Percentiles rank a stretch among this genome's conserved stretches.
phyloP scores from a whole-genome alignment of 176 grass and related monocot genomes.

The Coix lacrymajobi region DNA sequence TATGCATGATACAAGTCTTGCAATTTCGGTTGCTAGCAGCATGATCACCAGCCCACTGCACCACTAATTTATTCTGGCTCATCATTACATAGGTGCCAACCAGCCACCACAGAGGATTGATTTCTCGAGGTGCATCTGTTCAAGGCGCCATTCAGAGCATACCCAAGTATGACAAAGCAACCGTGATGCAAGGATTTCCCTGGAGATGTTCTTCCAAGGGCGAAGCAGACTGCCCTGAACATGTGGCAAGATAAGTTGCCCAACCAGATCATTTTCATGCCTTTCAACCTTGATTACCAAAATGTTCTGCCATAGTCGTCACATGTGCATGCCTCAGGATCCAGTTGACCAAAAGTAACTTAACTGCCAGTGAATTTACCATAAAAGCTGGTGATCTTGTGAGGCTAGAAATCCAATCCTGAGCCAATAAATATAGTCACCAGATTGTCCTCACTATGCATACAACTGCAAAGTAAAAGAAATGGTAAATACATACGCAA shows the following conservation, averaged over 20 bases:
- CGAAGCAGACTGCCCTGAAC: not conserved
- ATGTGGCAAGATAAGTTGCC: not conserved
- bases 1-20: not conserved
- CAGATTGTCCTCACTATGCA: conserved; percentile 40
- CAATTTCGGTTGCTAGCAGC: not conserved
- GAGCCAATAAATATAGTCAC: conserved; percentile 17
- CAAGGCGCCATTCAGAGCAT: not conserved
- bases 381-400: conserved; percentile 12
- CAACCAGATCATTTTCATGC: not conserved
- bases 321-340: conserved; percentile 8
- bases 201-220: not conserved
- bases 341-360: not conserved
- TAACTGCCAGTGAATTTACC: conserved; percentile 1
- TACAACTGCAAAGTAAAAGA: conserved; percentile 30
- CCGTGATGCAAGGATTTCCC: not conserved
- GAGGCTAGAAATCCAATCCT: conserved; percentile 12
- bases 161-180: not conserved
- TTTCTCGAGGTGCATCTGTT: not conserved
- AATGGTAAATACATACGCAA: conserved; percentile 15
- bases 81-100: not conserved
- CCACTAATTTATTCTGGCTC: not conserved
- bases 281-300: conserved; percentile 1
- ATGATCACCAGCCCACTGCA: not conserved
- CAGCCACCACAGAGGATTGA: not conserved
- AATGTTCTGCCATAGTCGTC: not conserved